A percentile compares a stretch with the other conserved stretches of the same genome.
These are phyloP conservation scores for Rhododendron simsii DNA, from an alignment of 148 eudicot genomes.

Conservation along the genomic window DNA sequence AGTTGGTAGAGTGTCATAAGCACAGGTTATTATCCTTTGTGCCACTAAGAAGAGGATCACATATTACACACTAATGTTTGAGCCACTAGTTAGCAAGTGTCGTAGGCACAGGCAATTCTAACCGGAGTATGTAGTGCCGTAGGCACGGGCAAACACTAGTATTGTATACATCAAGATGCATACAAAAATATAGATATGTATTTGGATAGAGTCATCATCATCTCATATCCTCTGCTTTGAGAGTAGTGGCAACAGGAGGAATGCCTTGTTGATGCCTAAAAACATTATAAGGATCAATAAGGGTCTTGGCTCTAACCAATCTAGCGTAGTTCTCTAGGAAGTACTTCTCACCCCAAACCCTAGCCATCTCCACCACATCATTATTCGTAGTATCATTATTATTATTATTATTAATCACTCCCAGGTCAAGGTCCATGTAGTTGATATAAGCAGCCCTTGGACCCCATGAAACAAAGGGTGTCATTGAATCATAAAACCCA, in stretches of 20 bases:
- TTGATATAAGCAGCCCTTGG: conserved; percentile 62
- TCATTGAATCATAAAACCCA: conserved; percentile 39
- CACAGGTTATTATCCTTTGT: too few relatives aligned
- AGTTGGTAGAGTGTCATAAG: too few relatives aligned
- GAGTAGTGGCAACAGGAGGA: conserved; percentile 28
- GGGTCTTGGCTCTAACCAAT: conserved; percentile 50
- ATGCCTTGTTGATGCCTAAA: conserved; percentile 55
- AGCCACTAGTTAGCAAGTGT: too few relatives aligned
- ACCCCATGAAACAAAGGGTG: conserved; percentile 35
- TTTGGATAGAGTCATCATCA: not conserved
- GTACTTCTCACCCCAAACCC: conserved; percentile 57
- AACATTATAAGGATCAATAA: conserved; percentile 46
- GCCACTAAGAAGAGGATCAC: too few relatives aligned
- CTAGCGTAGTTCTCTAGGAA: conserved; percentile 52
- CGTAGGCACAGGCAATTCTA: too few relatives aligned
- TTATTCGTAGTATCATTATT: not conserved
- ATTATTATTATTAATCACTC: conserved; percentile 14
- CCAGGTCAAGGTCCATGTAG: conserved; percentile 55
- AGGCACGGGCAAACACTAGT: too few relatives aligned
- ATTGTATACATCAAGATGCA: not conserved
- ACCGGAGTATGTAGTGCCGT: too few relatives aligned
- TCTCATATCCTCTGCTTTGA: not conserved
- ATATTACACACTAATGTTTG: too few relatives aligned
- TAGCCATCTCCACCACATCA: conserved; percentile 42
- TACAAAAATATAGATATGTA: not conserved